phyloP scores from a whole-genome alignment of 371 early-diverging fungal genomes.

The Mycotypha africana region DNA sequence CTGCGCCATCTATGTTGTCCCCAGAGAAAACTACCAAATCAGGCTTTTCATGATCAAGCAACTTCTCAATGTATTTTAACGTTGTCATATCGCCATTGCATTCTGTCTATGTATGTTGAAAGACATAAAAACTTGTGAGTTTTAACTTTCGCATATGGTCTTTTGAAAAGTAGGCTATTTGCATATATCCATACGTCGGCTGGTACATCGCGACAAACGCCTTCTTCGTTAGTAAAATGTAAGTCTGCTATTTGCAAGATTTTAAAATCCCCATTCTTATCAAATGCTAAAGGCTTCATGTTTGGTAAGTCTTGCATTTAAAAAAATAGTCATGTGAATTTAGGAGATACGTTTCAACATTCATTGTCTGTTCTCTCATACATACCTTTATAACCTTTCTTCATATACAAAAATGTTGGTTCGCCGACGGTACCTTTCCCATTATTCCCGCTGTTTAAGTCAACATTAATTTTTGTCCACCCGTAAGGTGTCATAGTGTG shows the following conservation, averaged over 20 bases:
- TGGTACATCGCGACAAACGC: conserved; percentile 35
- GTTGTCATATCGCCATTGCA: conserved; percentile 47
- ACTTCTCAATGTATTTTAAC: conserved; percentile 29
- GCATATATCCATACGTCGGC: conserved; percentile 19
- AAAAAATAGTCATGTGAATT: conserved; percentile 5
- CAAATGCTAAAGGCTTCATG: conserved; percentile 26
- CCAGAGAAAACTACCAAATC: conserved; percentile 54
- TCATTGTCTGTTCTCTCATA: not conserved
- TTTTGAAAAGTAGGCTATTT: not conserved
- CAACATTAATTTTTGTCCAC: conserved; percentile 26
- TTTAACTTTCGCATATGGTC: not conserved
- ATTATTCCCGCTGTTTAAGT: conserved; percentile 26
- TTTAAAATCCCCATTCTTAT: conserved; percentile 41
- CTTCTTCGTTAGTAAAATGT: conserved; percentile 48
- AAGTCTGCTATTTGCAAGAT: conserved; percentile 52
- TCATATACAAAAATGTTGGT: conserved; percentile 24
- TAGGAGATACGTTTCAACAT: not conserved
- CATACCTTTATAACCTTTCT: conserved; percentile 27
- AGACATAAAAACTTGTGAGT: no score
- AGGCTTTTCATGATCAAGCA: conserved; percentile 45
- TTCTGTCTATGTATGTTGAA: conserved; percentile 18
- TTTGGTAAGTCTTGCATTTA: conserved; percentile 14
- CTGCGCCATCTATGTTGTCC: conserved; percentile 47
- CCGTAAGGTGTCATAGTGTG: conserved; percentile 23
- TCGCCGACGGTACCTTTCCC: conserved; percentile 29